A percentile compares a stretch with the other conserved stretches of the same genome.
These are phyloP conservation scores for Domatiomyces catenatus DNA, from an alignment of 2,329 filamentous ascomycete species.

Conservation along the genomic window DNA sequence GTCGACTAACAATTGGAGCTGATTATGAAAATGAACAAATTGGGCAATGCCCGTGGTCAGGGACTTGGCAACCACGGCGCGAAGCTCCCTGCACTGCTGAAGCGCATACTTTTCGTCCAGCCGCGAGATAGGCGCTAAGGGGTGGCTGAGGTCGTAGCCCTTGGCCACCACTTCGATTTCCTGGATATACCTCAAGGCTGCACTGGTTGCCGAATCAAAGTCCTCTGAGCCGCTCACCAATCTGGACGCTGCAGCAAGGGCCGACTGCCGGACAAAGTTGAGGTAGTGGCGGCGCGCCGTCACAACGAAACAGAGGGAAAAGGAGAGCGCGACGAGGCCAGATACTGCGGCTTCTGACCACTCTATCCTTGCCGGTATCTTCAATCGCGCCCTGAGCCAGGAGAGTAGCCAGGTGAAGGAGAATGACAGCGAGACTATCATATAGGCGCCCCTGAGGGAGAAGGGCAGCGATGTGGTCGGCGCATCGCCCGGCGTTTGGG, in stretches of 20 bases:
- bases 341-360: constrained; percentile 28
- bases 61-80: constrained; percentile 56
- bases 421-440: constrained; percentile 49
- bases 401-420: constrained; percentile 51
- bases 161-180: constrained; percentile 91
- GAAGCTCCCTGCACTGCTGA: constrained; percentile 64
- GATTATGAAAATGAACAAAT: constrained; percentile 54
- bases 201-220: constrained; percentile 62
- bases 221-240: constrained; percentile 63
- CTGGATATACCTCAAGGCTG: constrained; percentile 68
- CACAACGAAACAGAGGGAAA: constrained; percentile 5
- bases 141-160: constrained; percentile 75
- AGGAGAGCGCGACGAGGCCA: constrained; percentile 16
- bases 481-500: constrained; percentile 19
- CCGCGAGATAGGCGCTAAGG: constrained; percentile 79
- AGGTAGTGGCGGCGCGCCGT: constrained; percentile 70
- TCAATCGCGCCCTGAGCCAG: constrained; percentile 50
- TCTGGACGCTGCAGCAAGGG: constrained; percentile 50
- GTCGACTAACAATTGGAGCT: constrained; percentile 58
- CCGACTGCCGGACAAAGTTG: constrained; percentile 59
- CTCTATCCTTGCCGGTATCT: constrained; percentile 24
- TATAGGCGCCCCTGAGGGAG: constrained; percentile 44
- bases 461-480: background rate
- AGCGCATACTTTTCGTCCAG: constrained; percentile 70
- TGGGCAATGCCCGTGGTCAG: constrained; percentile 55